Base-by-base conservation (phyloP, 2,329 filamentous ascomycete genomes). In the Ceratocystis cubensis region DNA sequence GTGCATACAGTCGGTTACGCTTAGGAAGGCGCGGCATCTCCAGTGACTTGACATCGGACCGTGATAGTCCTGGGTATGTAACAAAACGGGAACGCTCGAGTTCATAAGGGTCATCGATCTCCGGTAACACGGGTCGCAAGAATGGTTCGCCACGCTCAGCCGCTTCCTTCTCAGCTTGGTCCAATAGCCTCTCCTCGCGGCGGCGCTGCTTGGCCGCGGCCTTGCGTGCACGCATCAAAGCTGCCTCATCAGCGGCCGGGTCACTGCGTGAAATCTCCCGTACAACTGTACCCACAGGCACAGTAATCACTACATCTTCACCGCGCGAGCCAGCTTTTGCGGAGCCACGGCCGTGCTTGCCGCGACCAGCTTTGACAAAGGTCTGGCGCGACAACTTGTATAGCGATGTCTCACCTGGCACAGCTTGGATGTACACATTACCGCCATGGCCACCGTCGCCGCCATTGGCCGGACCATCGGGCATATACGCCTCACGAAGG, bases 361-460 rank as follows among this genome's bases (percentile, higher is more conserved):
- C 90, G 70, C 85, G 80, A 1, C 86, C 87, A 0, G 89, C 90
- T 67, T 88, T 87, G 63, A 93, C 76, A 66, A 91, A 83, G 1
- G 89, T 85, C 70, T 87, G 81, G 50, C 93, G 82, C 0, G 90
- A 88, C 8, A 99, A 80, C 77, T 96, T 97, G 77, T 97, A 92
- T 69, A 99, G 78, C 65, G 91, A 96, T 0, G 91, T 97, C 76
- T 97, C 89, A 68, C 91, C 91, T 65, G 88, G 86, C 1, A 96
- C 85, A 6, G 94, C 92, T 76, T 97, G 93, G 67, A 99, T 95
- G 75, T 96, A 97, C 70, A 99, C 81, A 72, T 88, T 95, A 48
- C 94, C 94, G 69, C 94, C 94, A 66, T 85, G 88, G 3, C 94
- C 94, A 53, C 94, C 94, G 73, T 99, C 91, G 68, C 94, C 94